Evolutionary conservation across 2,329 filamentous ascomycete genomes (phyloP).

Genomic region (Apiospora sp.): DNA sequence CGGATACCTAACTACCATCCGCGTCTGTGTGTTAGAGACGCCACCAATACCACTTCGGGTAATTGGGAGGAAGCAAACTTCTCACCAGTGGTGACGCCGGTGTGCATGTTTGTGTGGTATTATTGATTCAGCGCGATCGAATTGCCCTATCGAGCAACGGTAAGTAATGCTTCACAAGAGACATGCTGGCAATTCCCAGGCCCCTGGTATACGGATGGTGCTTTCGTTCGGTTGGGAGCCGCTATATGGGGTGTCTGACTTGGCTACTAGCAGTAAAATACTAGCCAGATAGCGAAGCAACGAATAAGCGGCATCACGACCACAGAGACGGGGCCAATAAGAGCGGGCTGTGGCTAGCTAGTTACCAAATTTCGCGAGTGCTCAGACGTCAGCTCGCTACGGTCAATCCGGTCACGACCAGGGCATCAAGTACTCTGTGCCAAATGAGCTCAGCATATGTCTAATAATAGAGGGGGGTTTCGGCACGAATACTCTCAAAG

Average conservation of each 20-base stretch:
- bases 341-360: not conserved
- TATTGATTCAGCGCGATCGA: not conserved
- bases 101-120: not conserved
- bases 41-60: slow-evolving; percentile 6
- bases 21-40: not conserved
- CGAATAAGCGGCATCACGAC: not conserved
- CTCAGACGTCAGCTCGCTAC: not conserved
- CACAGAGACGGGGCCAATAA: not conserved
- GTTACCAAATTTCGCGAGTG: not conserved
- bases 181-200: not conserved
- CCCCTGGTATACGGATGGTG: not conserved
- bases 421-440: not conserved
- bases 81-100: too few relatives aligned
- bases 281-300: not conserved
- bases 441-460: not conserved
- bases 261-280: not conserved
- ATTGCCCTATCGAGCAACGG: not conserved
- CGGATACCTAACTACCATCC: not conserved
- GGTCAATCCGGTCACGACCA: not conserved
- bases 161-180: not conserved
- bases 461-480: not conserved
- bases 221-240: not conserved
- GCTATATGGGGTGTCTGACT: not conserved
- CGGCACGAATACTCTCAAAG: not conserved
- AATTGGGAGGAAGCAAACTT: not conserved